These are phyloP conservation scores for Xylariomycetidae sp. DNA, from an alignment of 2,329 filamentous ascomycete genomes.

Conservation along the genomic window DNA sequence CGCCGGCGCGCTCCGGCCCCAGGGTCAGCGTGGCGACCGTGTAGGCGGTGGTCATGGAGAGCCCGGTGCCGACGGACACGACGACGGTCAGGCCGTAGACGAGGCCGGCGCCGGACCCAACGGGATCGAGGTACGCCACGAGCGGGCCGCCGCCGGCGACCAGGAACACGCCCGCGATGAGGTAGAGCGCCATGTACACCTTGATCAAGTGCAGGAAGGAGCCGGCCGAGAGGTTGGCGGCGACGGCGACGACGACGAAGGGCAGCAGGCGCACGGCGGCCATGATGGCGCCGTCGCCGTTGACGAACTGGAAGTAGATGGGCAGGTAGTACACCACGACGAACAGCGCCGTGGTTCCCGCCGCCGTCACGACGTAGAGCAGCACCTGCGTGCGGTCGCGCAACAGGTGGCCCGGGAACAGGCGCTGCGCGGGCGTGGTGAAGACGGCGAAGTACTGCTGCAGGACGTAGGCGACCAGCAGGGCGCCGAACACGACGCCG, in stretches of 20 bases:
- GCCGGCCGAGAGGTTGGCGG: conserved; percentile 30
- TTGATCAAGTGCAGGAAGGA: conserved; percentile 25
- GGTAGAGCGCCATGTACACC: conserved; percentile 30
- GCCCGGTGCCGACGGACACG: conserved; percentile 23
- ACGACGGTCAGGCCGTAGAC: conserved; percentile 31
- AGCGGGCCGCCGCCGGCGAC: conserved; percentile 24
- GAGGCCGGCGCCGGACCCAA: conserved; percentile 13
- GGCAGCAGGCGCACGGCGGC: conserved; percentile 37
- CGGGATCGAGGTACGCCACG: conserved; percentile 17
- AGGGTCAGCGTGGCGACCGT: conserved; percentile 29
- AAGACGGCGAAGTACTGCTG: conserved; percentile 39
- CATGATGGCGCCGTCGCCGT: conserved; percentile 33
- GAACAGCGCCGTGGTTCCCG: conserved; percentile 26
- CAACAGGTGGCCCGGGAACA: conserved; percentile 43
- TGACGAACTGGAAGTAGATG: conserved; percentile 45
- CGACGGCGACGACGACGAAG: conserved; percentile 31
- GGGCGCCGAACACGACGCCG: conserved; percentile 38
- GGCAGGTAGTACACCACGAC: conserved; percentile 45
- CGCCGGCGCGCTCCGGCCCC: conserved; percentile 2
- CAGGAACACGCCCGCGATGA: conserved; percentile 25
- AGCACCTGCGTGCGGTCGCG: conserved; percentile 30
- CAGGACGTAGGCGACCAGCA: conserved; percentile 34
- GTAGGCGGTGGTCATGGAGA: conserved; percentile 12
- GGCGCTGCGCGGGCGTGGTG: conserved; percentile 32
- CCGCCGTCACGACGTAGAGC: conserved; percentile 34